Base-by-base conservation (phyloP, 331 rosid genomes). In the Stylosanthes scabra region DNA sequence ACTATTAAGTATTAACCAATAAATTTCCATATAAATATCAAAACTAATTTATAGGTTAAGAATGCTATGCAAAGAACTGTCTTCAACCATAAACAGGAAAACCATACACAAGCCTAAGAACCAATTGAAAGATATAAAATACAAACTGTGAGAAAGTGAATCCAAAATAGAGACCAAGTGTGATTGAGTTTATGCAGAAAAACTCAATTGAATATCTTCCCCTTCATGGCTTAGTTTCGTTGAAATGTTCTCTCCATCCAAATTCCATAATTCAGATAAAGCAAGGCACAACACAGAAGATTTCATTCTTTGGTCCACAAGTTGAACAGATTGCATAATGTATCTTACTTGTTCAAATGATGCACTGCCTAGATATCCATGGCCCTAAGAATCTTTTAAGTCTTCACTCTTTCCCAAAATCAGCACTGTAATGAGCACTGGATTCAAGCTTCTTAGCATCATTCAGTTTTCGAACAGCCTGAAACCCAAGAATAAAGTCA, bases 371-470 rank as follows among this genome's bases (percentile, higher is more conserved):
- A 44, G 41, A 66, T 16, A 57, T 71, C 82, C 80, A 68, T 77
- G 75, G 67, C 75, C 66, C 63, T 55, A 37, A 42, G 47, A 61
- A 25, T 66, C 68, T 57, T 11, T 12, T 14, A 45, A 15, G 51
- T 25, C 27, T 42, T 14, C 70, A 87, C 1, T 88, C 92, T 71
- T 90, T 90, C 20, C 93, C 90, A 60, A 90, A 90, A 73, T 86
- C 91, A 9, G 88, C 56, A 16, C 15, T 90, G 66, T 90, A 90
- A 77, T 86, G 93, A 8, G 94, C 82, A 16, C 82, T 88, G 9
- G 90, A 86, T 75, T 90, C 97, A 13, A 90, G 91, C 41, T 90
- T 90, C 88, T 90, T 90, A 15, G 92, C 93, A 16, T 90, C 97
- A 2, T 85, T 88, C 68, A 90, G 63, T 69, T 90, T 90, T 14